Evolutionary conservation across 225 moss, liverwort and hornwort genomes (phyloP).

Genomic region (Climacium dendroides): DNA sequence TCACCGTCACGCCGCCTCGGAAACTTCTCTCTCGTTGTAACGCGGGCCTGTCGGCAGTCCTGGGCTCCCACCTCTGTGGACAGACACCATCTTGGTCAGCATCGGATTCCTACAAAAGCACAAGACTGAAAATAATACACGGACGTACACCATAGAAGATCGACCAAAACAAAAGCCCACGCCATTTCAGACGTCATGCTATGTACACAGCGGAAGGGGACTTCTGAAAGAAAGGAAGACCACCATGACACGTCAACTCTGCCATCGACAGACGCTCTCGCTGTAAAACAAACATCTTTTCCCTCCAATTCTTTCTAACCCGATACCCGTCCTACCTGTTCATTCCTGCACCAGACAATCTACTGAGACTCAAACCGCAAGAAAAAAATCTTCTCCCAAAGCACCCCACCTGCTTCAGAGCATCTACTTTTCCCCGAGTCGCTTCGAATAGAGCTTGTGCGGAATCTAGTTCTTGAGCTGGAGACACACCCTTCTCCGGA

Average conservation of each 20-base stretch:
- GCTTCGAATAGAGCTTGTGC: constrained; percentile 23
- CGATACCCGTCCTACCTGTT: background rate
- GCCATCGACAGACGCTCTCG: background rate
- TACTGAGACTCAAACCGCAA: background rate
- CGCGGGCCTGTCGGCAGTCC: constrained; percentile 22
- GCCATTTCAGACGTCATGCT: background rate
- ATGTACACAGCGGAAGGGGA: background rate
- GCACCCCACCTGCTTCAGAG: constrained; percentile 50
- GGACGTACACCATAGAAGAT: background rate
- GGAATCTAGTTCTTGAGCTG: constrained; percentile 12
- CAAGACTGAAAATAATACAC: background rate
- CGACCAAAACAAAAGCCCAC: background rate
- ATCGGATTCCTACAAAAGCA: background rate
- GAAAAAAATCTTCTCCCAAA: background rate
- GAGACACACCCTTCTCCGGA: constrained; percentile 11
- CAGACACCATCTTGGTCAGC: constrained; percentile 12
- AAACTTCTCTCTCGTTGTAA: constrained; percentile 28
- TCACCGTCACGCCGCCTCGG: constrained; percentile 6
- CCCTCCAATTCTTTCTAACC: background rate
- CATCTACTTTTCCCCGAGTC: constrained; percentile 48
- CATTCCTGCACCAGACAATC: background rate
- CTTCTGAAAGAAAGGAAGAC: background rate
- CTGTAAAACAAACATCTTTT: background rate
- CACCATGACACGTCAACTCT: background rate
- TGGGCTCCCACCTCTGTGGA: constrained; percentile 55